Percentiles rank a stretch among this genome's conserved stretches.
Conservation (phyloP, 306 rosid genomes). For the Sphenostylis stenocarpa region DNA sequence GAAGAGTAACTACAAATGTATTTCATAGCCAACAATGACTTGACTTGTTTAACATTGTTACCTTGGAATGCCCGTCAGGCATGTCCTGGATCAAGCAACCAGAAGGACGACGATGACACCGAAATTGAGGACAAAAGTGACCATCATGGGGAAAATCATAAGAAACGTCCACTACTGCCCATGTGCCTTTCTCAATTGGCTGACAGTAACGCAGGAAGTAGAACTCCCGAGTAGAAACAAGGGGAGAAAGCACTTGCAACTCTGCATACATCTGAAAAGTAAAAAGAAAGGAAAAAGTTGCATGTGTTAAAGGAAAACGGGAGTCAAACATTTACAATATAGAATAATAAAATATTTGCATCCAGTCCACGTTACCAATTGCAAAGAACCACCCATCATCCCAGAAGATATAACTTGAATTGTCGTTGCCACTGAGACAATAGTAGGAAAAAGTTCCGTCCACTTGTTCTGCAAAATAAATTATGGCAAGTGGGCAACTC, state of each 20-base stretch:
- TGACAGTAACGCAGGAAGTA: conserved; percentile 77
- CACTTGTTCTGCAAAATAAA: conserved; percentile 70
- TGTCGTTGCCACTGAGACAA: conserved; percentile 75
- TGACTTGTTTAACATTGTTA: conserved; percentile 11
- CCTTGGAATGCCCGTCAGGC: conserved; percentile 97
- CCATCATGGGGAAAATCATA: conserved; percentile 70
- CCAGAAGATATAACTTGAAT: conserved; percentile 80
- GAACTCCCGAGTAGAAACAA: conserved; percentile 82
- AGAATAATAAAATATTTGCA: neutral
- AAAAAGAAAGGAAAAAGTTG: neutral
- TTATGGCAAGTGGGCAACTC: neutral
- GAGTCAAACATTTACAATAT: neutral
- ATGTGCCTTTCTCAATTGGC: conserved; percentile 79
- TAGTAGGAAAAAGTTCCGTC: conserved; percentile 76
- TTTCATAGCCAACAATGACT: neutral
- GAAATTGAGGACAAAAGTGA: conserved; percentile 59
- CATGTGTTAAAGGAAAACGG: neutral
- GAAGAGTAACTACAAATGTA: neutral
- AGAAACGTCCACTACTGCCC: conserved; percentile 85
- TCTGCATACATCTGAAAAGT: conserved; percentile 75
- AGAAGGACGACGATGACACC: conserved; percentile 71
- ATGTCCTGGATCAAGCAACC: conserved; percentile 91
- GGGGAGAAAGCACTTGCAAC: conserved; percentile 78
- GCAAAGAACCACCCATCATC: conserved; percentile 66
- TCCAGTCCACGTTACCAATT: conserved; percentile 53